A percentile compares a stretch with the other conserved stretches of the same genome.
Conservation (phyloP, 2,329 filamentous ascomycete species). For the Ramichloridium luteum region DNA sequence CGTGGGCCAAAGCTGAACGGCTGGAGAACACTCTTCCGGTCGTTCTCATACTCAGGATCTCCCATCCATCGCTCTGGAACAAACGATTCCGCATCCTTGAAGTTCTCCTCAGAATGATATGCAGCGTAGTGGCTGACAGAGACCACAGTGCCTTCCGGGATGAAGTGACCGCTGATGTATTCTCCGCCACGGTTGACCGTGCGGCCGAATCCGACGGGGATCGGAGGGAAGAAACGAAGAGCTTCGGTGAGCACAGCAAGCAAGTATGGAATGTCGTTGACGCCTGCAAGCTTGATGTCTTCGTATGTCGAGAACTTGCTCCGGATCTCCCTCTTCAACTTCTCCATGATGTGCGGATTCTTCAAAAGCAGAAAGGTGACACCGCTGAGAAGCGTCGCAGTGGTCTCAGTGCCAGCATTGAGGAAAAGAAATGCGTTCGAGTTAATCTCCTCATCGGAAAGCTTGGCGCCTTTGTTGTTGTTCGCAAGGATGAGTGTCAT, state of each 20-base stretch:
- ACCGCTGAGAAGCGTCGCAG: slow-evolving; percentile 34
- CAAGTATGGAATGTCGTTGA: slow-evolving; percentile 24
- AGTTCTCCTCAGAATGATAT: slow-evolving; percentile 16
- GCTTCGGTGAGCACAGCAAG: slow-evolving; percentile 34
- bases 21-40: slow-evolving; percentile 19
- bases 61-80: slow-evolving; percentile 24
- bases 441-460: slow-evolving; percentile 19
- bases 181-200: slow-evolving; percentile 16
- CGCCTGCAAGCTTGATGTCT: slow-evolving; percentile 17
- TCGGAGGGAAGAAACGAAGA: slow-evolving; percentile 34
- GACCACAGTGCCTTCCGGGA: slow-evolving; percentile 20
- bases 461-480: slow-evolving; percentile 19
- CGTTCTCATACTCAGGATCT: slow-evolving; percentile 15
- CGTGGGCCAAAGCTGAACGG: slow-evolving; percentile 24
- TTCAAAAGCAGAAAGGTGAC: slow-evolving; percentile 31
- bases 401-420: slow-evolving; percentile 41
- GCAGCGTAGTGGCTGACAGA: slow-evolving; percentile 16
- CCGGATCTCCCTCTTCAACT: slow-evolving; percentile 33
- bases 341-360: slow-evolving; percentile 26
- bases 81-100: slow-evolving; percentile 16
- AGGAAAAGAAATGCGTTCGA: slow-evolving; percentile 37
- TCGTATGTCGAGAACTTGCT: slow-evolving; percentile 23
- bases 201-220: slow-evolving; percentile 28
- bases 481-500: slow-evolving; percentile 37
- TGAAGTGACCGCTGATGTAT: slow-evolving; percentile 17